phyloP scores from a whole-genome alignment of 2,329 filamentous ascomycete species.

The Talaromyces sp. region DNA sequence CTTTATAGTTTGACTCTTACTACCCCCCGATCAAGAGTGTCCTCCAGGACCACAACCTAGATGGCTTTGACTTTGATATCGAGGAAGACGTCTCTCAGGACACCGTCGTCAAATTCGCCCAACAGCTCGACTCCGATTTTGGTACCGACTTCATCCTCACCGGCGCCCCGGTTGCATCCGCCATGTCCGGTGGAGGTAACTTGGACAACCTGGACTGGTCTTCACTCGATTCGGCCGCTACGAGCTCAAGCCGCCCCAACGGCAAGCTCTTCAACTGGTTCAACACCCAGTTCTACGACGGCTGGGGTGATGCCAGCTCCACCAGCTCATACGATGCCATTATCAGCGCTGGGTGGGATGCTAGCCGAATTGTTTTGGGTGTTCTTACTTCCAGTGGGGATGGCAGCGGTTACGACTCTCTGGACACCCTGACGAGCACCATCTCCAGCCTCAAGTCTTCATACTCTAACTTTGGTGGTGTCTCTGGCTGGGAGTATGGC shows the following conservation, averaged over 20 bases:
- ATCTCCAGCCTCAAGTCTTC: slow-evolving; percentile 47
- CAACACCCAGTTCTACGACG: slow-evolving; percentile 78
- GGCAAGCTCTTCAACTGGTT: slow-evolving; percentile 66
- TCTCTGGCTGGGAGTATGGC: slow-evolving; percentile 87
- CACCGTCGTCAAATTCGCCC: slow-evolving; percentile 38
- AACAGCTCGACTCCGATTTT: slow-evolving; percentile 56
- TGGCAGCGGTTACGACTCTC: slow-evolving; percentile 55
- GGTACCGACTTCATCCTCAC: slow-evolving; percentile 60
- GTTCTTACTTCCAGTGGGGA: slow-evolving; percentile 66
- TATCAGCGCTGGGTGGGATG: slow-evolving; percentile 55
- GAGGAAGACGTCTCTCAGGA: slow-evolving; percentile 34
- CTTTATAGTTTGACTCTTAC: slow-evolving; percentile 40
- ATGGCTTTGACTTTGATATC: slow-evolving; percentile 44
- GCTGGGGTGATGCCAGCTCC: slow-evolving; percentile 53
- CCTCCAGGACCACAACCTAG: slow-evolving; percentile 25
- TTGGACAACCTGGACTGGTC: slow-evolving; percentile 71
- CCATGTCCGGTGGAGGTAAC: slow-evolving; percentile 39
- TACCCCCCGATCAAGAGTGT: slow-evolving; percentile 39
- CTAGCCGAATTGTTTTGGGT: slow-evolving; percentile 66
- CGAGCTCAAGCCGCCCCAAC: slow-evolving; percentile 30
- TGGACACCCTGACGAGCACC: slow-evolving; percentile 47
- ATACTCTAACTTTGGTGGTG: slow-evolving; percentile 64
- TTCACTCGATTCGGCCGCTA: slow-evolving; percentile 52
- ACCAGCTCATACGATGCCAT: slow-evolving; percentile 48
- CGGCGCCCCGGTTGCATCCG: slow-evolving; percentile 67